Evolutionary conservation across 176 grass and related monocot species (phyloP), one percentile per base, ranked within the genome.

Genomic region (Aegilops longissima): DNA sequence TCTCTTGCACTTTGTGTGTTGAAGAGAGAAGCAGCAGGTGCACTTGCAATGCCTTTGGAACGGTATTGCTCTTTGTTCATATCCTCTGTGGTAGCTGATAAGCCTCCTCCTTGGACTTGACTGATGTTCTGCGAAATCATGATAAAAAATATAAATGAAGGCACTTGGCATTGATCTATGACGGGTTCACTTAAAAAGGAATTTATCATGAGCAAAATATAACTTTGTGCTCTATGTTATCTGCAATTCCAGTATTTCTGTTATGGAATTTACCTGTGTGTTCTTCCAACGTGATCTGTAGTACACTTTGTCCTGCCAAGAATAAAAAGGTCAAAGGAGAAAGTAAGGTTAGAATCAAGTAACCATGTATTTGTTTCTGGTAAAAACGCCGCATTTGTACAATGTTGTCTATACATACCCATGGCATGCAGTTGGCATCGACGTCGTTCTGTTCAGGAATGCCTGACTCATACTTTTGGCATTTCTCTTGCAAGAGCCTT

Each of bases 261-360:
- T 76, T 8, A 61, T 63, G 5, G 47, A 65, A 81, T 85, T 85
- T 85, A 98, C 93, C 96, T 90, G 74, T 72, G 90, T 83, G 76
- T 90, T 95, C 92, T 89, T 95, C 93, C 96, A 95, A 45, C 93
- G 93, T 85, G 93, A 95, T 86, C 93, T 98, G 73, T 90, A 98
- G 89, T 95, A 94, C 38, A 87, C 88, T 86, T 98, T 98, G 77
- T 89, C 79, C 96, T 94, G 73, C 14, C 40, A 90, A 86, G 42
- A 29, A 17, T 58, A 36, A 80, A 68, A 59, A 30, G n/a, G 59
- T 80, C 0, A 39, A 73, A 12, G 47, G 24, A 70, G n/a, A 21
- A 16, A 62, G 3, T 38, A 77, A 86, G 68, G 38, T 73, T 83
- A 84, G 76, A 72, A 81, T 77, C 0, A 30, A 62, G 27, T 0